Conservation (phyloP, 768 basidiomycete genomes). For the Tremella mesenterica region DNA sequence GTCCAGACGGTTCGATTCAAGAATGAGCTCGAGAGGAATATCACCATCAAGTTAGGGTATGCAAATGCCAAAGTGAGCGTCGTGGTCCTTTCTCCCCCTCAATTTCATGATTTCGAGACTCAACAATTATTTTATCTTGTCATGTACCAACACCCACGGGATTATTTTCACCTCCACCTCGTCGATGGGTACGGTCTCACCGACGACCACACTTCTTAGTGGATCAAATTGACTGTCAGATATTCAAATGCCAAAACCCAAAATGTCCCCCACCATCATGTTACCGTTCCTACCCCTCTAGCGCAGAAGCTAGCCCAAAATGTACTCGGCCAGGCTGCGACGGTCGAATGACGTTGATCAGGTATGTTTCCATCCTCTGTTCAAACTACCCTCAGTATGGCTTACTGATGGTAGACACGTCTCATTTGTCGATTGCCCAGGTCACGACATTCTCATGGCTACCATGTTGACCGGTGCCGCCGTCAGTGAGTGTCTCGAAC, state of each 20-base stretch:
- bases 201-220: neutral
- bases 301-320: constrained; percentile 86
- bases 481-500: constrained; percentile 52
- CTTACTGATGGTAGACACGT: constrained; percentile 55
- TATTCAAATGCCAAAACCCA: constrained; percentile 93
- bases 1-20: constrained; percentile 98
- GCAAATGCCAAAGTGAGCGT: constrained; percentile 87
- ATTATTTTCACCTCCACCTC: no score
- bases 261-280: constrained; percentile 88
- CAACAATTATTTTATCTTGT: neutral
- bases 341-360: constrained; percentile 77
- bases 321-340: constrained; percentile 92
- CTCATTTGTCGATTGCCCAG: constrained; percentile 91
- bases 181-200: neutral
- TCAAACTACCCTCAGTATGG: neutral
- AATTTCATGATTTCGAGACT: neutral
- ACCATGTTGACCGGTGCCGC: constrained; percentile 99
- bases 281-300: constrained; percentile 84
- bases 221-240: constrained; percentile 50
- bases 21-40: constrained; percentile 97
- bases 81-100: neutral
- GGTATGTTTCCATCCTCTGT: constrained; percentile 49
- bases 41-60: constrained; percentile 98
- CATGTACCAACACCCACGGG: no score
- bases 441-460: constrained; percentile 99